These are phyloP conservation scores for Byssochlamys sp. DNA, from an alignment of 2,329 filamentous ascomycete genomes.

Conservation along the genomic window DNA sequence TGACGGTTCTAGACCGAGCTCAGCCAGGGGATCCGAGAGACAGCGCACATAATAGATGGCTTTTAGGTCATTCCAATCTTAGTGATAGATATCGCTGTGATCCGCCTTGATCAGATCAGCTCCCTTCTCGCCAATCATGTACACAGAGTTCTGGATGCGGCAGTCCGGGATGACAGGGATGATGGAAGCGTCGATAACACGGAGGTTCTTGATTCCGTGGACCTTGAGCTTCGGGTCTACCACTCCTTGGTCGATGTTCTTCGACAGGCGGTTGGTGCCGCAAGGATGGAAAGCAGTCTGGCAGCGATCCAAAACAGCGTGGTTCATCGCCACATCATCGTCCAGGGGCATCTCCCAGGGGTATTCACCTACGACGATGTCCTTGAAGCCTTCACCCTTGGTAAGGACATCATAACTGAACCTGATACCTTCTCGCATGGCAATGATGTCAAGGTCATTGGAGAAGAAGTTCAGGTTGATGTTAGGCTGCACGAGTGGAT, in stretches of 20 bases:
- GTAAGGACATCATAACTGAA: constrained; percentile 48
- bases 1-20: background rate
- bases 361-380: constrained; percentile 37
- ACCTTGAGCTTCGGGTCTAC: constrained; percentile 45
- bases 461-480: constrained; percentile 39
- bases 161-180: constrained; percentile 48
- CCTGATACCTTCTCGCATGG: constrained; percentile 50
- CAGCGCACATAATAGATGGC: background rate
- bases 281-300: constrained; percentile 54
- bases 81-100: constrained; percentile 19
- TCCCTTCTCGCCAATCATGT: constrained; percentile 50
- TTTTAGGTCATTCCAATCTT: background rate
- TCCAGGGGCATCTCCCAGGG: constrained; percentile 52
- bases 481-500: constrained; percentile 30
- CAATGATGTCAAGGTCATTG: constrained; percentile 45
- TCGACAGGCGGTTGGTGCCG: constrained; percentile 46
- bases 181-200: constrained; percentile 48
- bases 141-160: constrained; percentile 53
- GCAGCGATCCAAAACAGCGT: constrained; percentile 47
- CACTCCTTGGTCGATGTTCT: constrained; percentile 43
- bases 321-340: constrained; percentile 48
- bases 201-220: constrained; percentile 44
- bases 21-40: background rate
- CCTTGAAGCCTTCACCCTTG: constrained; percentile 47
- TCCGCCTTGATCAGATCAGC: constrained; percentile 41